phyloP scores from a whole-genome alignment of 2,329 filamentous ascomycete species.

The Graphiopsis chlorocephala region DNA sequence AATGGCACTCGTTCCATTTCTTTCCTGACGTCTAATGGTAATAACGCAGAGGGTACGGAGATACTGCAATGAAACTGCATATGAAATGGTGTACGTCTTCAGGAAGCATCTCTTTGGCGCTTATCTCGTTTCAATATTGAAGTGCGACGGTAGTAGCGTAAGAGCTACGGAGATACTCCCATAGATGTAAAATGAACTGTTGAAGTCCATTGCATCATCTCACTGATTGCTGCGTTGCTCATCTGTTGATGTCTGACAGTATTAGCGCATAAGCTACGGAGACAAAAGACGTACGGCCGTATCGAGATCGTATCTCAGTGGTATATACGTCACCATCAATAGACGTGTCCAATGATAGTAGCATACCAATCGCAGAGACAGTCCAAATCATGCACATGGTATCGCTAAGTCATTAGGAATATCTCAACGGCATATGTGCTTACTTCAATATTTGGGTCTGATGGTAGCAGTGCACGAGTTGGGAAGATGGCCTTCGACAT shows the following conservation, averaged over 20 bases:
- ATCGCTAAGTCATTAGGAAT: neutral
- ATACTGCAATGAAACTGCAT: neutral
- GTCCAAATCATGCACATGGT: neutral
- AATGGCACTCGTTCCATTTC: neutral
- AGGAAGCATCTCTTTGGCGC: neutral
- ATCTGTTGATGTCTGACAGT: neutral
- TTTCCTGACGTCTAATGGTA: neutral
- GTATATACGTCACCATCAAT: neutral
- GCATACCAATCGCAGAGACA: neutral
- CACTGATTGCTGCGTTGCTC: neutral
- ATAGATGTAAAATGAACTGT: neutral
- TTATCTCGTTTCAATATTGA: neutral
- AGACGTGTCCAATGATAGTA: neutral
- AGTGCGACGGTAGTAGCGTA: neutral
- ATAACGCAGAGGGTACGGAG: neutral
- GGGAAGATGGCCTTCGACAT: neutral
- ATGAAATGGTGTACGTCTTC: neutral
- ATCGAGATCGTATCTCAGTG: neutral
- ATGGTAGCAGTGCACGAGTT: neutral
- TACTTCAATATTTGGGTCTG: neutral
- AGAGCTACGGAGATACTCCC: neutral
- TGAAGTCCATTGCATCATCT: neutral
- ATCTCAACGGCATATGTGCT: neutral
- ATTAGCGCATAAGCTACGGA: neutral
- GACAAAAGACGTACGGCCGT: neutral